Base-by-base conservation (phyloP, 2,329 filamentous ascomycete species). In the Alternaria dauci region DNA sequence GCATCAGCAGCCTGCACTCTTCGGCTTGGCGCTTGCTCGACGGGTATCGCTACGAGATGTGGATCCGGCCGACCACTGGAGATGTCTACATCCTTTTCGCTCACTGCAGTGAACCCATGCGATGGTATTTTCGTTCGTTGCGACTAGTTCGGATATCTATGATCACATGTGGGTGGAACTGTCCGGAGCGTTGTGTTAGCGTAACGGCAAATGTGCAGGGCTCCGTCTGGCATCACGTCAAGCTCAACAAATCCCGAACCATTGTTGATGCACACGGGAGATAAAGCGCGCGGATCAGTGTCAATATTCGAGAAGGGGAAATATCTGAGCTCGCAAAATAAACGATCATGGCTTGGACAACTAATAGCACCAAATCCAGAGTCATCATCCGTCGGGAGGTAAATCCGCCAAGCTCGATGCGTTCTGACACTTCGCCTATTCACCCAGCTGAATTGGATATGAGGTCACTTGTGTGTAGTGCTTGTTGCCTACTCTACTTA, bases 161-260 rank as follows among this genome's bases (percentile, higher is more conserved):
- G 39, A 42, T 42, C 14, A 9, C 20, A 50, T 38, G 32, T 50
- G 16, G 32, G 32, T 50, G 30, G 20, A 36, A 50, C 18, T 25
- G 46, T 36, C 46, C 46, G 46, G 30, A 16, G 36, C 46, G 46
- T 50, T 50, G 20, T 38, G 11, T 36, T 50, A 50, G 46, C 46
- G 46, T 50, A 50, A 50, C 46, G 46, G 46, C 18, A 50, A 50
- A 36, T 36, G 46, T 50, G 30, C 32, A 50, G 20, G 46, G 32
- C 30, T 26, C 30, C 14, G 8, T 50, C 46, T 38, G 46, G 32
- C 46, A 34, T 50, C 32, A 50, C 26, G 30, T 50, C 32, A 50
- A 50, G 32, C 30, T 50, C 46, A 38, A 36, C 46, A 50, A 50
- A 23, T 50, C 46, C 46, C 46, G 46, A 18, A 26, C 14, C 32